These are phyloP conservation scores for Copromyces sp. DNA, from an alignment of 495 filamentous ascomycete species.

Conservation along the genomic window DNA sequence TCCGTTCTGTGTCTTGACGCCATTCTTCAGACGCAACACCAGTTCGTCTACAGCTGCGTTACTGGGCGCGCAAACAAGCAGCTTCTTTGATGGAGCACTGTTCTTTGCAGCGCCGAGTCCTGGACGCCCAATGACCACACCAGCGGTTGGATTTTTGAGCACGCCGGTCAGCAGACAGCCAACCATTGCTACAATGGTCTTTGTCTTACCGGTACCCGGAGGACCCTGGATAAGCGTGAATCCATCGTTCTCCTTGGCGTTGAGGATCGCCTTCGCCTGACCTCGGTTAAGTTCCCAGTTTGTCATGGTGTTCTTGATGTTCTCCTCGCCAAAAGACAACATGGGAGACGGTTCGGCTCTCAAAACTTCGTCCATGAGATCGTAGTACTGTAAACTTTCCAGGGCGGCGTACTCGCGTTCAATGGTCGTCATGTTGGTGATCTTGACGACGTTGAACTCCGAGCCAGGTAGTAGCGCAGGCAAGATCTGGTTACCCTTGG, in stretches of 20 bases:
- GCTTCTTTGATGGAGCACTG: conserved; percentile 52
- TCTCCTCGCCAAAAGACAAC: conserved; percentile 64
- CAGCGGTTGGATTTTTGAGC: conserved; percentile 36
- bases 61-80: conserved; percentile 90
- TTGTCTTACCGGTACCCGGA: conserved; percentile 94
- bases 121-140: conserved; percentile 40
- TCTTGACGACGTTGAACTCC: conserved; percentile 63
- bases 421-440: conserved; percentile 80
- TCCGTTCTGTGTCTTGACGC: conserved; percentile 70
- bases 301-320: conserved; percentile 51
- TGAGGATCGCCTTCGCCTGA: conserved; percentile 86
- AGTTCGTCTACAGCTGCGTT: conserved; percentile 96
- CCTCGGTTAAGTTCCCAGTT: conserved; percentile 80
- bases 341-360: conserved; percentile 81
- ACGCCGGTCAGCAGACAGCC: conserved; percentile 66
- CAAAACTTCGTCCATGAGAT: conserved; percentile 84
- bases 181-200: conserved; percentile 94
- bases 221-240: conserved; percentile 96
- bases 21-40: conserved; percentile 83
- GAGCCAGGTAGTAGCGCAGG: conserved; percentile 45
- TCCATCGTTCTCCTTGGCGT: conserved; percentile 85
- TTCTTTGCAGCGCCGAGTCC: conserved; percentile 23
- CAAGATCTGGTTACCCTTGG: conserved; percentile 38
- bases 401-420: conserved; percentile 93
- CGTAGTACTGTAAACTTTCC: conserved; percentile 84